Percentiles rank a stretch among this genome's conserved stretches.
phyloP scores from a whole-genome alignment of 169 alveolate species.

The Plasmodium inui region DNA sequence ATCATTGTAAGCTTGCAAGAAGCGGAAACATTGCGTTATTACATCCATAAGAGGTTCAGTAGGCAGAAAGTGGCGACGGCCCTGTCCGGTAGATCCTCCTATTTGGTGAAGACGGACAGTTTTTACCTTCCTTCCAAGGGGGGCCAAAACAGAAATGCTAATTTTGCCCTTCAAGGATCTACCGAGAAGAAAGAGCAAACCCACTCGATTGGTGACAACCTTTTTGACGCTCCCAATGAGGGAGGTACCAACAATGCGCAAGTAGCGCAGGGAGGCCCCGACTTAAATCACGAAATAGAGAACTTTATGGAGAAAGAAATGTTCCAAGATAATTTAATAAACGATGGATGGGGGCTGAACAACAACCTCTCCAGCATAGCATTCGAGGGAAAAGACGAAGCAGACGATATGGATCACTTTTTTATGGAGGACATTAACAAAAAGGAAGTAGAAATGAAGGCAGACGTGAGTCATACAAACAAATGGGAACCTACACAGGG shows the following conservation, averaged over 20 bases:
- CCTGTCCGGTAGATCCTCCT: background rate
- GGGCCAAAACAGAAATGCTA: background rate
- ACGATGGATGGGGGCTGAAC: slow-evolving; percentile 43
- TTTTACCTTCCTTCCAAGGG: background rate
- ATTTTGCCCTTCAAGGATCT: background rate
- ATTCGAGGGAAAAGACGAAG: slow-evolving; percentile 3
- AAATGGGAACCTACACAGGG: background rate
- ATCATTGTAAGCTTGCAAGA: slow-evolving; percentile 70
- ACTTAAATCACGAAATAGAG: background rate
- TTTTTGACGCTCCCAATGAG: background rate
- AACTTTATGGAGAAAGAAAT: slow-evolving; percentile 33
- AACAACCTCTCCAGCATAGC: slow-evolving; percentile 16
- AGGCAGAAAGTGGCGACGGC: slow-evolving; percentile 13
- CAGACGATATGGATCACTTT: background rate
- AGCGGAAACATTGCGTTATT: slow-evolving; percentile 74
- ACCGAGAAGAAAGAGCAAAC: background rate
- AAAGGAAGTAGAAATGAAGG: background rate
- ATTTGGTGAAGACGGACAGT: background rate
- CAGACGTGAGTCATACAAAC: background rate
- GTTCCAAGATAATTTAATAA: background rate
- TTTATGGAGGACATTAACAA: background rate
- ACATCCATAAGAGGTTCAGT: slow-evolving; percentile 32
- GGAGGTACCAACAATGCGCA: background rate
- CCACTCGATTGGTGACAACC: background rate
- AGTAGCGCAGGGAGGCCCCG: background rate